Evolutionary conservation across 345 rosid species (phyloP).

Genomic region (Eucalyptus cloeziana): DNA sequence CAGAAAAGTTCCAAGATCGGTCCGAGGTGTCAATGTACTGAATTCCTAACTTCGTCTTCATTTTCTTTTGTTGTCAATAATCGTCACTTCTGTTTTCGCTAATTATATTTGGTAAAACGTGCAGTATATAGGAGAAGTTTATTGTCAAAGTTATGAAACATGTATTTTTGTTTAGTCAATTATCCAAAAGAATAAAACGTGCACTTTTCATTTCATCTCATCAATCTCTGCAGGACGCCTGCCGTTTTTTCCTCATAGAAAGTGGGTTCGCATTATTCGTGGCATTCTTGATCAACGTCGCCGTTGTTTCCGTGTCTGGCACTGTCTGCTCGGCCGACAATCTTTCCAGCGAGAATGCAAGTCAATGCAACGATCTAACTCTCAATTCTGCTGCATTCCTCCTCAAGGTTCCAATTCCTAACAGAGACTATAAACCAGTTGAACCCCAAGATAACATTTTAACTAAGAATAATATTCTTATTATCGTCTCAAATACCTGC

Average conservation of each 20-base stretch:
- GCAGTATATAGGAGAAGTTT: neutral
- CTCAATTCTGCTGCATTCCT: constrained; percentile 68
- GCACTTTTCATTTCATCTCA: neutral
- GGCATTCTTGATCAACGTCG: constrained; percentile 52
- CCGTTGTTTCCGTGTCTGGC: constrained; percentile 46
- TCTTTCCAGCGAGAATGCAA: constrained; percentile 2
- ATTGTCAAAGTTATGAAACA: neutral
- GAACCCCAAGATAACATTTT: neutral
- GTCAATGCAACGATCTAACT: constrained; percentile 37
- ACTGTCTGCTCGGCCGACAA: constrained; percentile 26
- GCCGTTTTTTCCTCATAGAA: constrained; percentile 50
- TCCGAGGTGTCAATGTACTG: neutral
- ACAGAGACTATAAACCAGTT: neutral
- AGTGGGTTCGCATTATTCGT: constrained; percentile 51
- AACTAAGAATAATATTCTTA: neutral
- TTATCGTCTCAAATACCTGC: neutral
- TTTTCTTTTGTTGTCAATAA: neutral
- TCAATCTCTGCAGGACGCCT: constrained; percentile 28
- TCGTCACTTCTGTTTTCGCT: neutral
- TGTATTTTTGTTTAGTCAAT: neutral
- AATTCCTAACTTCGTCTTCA: neutral
- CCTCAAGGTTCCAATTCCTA: constrained; percentile 24
- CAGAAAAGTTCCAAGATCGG: constrained; percentile 1
- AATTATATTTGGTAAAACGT: neutral
- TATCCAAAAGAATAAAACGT: neutral